Base-by-base conservation (phyloP, 2,329 filamentous ascomycete species). In the Sporothrix pseudoabietina region DNA sequence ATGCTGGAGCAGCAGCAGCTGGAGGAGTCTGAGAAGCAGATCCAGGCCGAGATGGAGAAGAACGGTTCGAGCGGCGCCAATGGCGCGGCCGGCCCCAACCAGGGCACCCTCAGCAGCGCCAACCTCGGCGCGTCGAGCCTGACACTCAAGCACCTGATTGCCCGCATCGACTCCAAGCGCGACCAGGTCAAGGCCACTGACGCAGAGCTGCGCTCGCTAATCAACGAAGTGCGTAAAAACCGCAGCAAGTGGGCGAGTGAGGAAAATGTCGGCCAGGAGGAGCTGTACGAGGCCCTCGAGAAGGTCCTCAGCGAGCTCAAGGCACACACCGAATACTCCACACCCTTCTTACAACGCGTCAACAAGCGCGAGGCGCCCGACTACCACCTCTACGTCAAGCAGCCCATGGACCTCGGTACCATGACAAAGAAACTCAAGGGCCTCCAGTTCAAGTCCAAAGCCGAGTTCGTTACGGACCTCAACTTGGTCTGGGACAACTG, bases 201-300 rank as follows among this genome's bases (percentile, higher is more conserved):
- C 83, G 92, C 94, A 32, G 95, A 99, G 80, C 85, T 99, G 74
- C 90, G 96, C 74, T 93, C 92, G 69, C 84, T 99, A 74, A 97
- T 99, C 88, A 98, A 96, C 78, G 96, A 99, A 82, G 96, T 99
- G 22, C 90, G 96, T 76, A 99, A 98, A 82, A 98, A 98, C 78
- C 88, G 96, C 78, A 98, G 95, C 82, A 99, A 99, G 83, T 99
- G 96, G 96, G 95, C 96, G 3, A 98, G 92, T 80, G 96, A 98
- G 82, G 96, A 99, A 78, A 96, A 97, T 77, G 92, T 99, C 75
- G 95, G 96, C 74, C 96, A 99, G 82, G 96, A 99, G 82, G 96
- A 99, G 82, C 87, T 99, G 6, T 99, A 99, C 80, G 96, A 99
- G 83, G 94, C 96, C 12, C 87, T 96, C 16, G 96, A 99, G 81